Percentiles rank a stretch among this genome's conserved stretches.
phyloP scores from a whole-genome alignment of 768 basidiomycete genomes.

The Trametes cubensis region DNA sequence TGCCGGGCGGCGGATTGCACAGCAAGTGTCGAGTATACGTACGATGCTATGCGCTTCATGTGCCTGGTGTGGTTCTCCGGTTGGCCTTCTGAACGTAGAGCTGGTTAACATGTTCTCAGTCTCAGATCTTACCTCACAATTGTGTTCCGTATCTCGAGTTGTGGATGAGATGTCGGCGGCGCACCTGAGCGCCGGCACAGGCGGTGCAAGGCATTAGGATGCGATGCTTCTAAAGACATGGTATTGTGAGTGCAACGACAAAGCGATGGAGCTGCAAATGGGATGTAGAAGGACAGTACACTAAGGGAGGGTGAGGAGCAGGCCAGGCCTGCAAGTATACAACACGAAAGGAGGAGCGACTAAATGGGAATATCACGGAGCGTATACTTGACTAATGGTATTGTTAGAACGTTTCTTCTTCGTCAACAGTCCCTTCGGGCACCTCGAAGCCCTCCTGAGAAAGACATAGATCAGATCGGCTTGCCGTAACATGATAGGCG shows the following conservation, averaged over 20 bases:
- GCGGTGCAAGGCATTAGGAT: background rate
- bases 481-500: background rate
- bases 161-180: too few species aligned
- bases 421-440: constrained; percentile 70
- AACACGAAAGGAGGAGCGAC: constrained; percentile 6
- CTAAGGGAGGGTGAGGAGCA: background rate
- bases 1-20: background rate
- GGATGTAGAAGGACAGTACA: constrained; percentile 17
- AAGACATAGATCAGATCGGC: constrained; percentile 4
- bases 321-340: constrained; percentile 4
- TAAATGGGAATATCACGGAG: constrained; percentile 21
- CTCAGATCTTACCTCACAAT: background rate
- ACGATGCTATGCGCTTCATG: background rate
- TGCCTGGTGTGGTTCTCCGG: background rate
- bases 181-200: too few species aligned
- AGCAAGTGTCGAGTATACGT: background rate
- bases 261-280: constrained; percentile 3
- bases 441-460: constrained; percentile 91
- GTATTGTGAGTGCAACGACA: constrained; percentile 23
- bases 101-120: background rate
- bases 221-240: constrained; percentile 13
- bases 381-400: constrained; percentile 18
- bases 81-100: background rate
- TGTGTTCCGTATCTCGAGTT: background rate
- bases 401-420: constrained; percentile 76